Conservation (phyloP, 208 protist genomes). For the Acanthamoeba royreba region DNA sequence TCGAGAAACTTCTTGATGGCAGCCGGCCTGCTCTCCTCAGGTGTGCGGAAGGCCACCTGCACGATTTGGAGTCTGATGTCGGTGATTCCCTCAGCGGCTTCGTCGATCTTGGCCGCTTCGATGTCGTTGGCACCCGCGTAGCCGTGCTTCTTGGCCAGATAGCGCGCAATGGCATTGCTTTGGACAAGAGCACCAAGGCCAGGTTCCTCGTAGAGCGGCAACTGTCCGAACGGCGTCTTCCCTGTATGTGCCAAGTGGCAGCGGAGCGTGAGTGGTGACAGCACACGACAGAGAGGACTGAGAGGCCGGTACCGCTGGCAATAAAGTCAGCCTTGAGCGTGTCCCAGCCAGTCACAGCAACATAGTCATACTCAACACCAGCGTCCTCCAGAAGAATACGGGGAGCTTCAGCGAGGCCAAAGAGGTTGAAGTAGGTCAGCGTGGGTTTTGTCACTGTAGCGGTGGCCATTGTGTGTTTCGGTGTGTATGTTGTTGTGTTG, state of each 20-base stretch:
- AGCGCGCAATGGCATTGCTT: not conserved
- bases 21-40: not conserved
- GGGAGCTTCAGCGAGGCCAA: not conserved
- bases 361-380: not conserved
- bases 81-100: not conserved
- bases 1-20: not conserved
- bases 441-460: not conserved
- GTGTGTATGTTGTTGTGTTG: not conserved
- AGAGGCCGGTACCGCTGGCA: not conserved
- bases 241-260: too few species aligned
- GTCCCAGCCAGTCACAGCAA: not conserved
- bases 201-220: slow-evolving; percentile 26
- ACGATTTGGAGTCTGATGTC: not conserved
- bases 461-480: not conserved
- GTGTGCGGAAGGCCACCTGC: not conserved
- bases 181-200: not conserved
- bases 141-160: slow-evolving; percentile 33
- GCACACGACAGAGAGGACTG: too few species aligned
- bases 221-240: not conserved
- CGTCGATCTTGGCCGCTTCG: not conserved
- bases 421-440: not conserved
- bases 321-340: not conserved
- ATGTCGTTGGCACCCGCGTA: not conserved
- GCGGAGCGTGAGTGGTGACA: too few species aligned
- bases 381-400: not conserved